Evolutionary conservation across 768 basidiomycete species (phyloP).

Genomic region (Suillus fuscotomentosus): DNA sequence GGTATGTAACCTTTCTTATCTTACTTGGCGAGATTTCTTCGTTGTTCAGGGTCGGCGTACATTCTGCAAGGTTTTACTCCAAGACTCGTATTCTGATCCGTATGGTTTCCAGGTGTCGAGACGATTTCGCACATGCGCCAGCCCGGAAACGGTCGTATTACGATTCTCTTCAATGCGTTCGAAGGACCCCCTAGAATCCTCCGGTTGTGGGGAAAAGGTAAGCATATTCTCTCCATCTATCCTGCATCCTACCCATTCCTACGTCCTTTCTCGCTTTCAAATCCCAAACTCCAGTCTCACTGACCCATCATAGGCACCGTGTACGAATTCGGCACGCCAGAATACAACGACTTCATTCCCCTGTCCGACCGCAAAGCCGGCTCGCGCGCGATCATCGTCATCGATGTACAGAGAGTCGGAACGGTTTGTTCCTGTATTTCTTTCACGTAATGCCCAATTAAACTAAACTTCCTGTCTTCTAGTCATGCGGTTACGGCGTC

Average conservation of each 20-base stretch:
- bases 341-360: slow-evolving; percentile 54
- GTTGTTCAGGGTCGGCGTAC: background rate
- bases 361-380: slow-evolving; percentile 47
- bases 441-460: background rate
- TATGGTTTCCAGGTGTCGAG: slow-evolving; percentile 43
- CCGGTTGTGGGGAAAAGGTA: slow-evolving; percentile 60
- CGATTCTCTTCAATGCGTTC: slow-evolving; percentile 60
- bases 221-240: slow-evolving; percentile 7
- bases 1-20: slow-evolving; percentile 39
- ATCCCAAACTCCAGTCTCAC: background rate
- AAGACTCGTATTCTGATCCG: background rate
- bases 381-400: slow-evolving; percentile 57
- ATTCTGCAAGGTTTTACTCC: background rate
- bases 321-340: slow-evolving; percentile 61
- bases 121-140: slow-evolving; percentile 63
- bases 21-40: background rate
- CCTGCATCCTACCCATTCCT: background rate
- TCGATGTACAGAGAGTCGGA: slow-evolving; percentile 61
- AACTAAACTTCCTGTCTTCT: background rate
- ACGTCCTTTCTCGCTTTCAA: background rate
- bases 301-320: slow-evolving; percentile 42
- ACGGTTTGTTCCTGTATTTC: slow-evolving; percentile 30
- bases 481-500: slow-evolving; percentile 70
- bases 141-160: slow-evolving; percentile 53
- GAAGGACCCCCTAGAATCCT: slow-evolving; percentile 57